A percentile compares a stretch with the other conserved stretches of the same genome.
Evolutionary conservation across 106 monocot genomes (phyloP).

Genomic region (Amphibolis antarctica): DNA sequence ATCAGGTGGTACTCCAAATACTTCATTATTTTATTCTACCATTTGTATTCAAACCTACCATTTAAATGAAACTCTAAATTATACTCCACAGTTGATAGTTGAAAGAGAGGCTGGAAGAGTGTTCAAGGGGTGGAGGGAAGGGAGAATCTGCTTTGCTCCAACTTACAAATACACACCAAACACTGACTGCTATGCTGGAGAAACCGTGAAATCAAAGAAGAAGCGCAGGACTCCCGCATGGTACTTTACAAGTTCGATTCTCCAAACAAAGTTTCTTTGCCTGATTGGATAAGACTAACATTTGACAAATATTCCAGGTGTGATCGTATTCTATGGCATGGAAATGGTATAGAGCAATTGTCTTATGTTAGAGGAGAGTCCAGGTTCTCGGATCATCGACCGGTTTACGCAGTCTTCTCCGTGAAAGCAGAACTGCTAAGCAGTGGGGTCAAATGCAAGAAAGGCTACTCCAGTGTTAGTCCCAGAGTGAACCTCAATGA

Average conservation of each 20-base stretch:
- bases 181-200: constrained; percentile 54
- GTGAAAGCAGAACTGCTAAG: constrained; percentile 33
- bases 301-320: constrained; percentile 52
- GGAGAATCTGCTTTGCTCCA: constrained; percentile 44
- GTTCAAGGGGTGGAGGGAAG: constrained; percentile 63
- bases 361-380: constrained; percentile 73
- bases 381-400: constrained; percentile 81
- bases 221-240: constrained; percentile 81
- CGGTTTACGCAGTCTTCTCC: constrained; percentile 62
- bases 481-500: not conserved
- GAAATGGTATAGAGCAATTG: constrained; percentile 63
- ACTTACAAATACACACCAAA: constrained; percentile 68
- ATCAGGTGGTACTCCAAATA: constrained; percentile 19
- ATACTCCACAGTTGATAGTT: constrained; percentile 18
- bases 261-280: not conserved
- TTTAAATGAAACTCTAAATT: not conserved
- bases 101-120: constrained; percentile 32
- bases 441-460: constrained; percentile 1
- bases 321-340: constrained; percentile 75
- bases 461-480: not conserved
- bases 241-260: constrained; percentile 14
- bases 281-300: not conserved
- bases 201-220: constrained; percentile 52
- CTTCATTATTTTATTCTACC: no score
- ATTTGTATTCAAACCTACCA: not conserved